phyloP scores from a whole-genome alignment of 2,329 filamentous ascomycete genomes.

The Fusarium hostae region DNA sequence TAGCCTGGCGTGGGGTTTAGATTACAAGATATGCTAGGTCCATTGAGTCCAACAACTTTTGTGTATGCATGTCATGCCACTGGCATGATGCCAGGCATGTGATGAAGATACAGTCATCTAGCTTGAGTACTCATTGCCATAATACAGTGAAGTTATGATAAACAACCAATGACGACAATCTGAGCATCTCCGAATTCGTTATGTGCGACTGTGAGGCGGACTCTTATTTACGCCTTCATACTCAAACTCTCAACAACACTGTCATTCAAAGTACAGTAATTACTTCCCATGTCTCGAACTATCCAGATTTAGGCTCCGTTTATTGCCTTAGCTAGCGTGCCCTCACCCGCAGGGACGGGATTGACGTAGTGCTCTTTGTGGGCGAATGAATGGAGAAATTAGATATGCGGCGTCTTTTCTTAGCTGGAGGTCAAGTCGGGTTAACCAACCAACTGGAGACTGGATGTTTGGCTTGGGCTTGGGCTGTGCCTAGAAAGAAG shows the following conservation, averaged over 20 bases:
- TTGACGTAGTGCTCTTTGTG: slow-evolving; percentile 26
- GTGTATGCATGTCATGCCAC: background rate
- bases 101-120: background rate
- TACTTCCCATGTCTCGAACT: slow-evolving; percentile 16
- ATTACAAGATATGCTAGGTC: background rate
- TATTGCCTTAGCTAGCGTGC: slow-evolving; percentile 37
- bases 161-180: too few relatives aligned
- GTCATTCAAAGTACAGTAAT: background rate
- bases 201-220: background rate
- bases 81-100: slow-evolving; percentile 3
- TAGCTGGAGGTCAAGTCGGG: slow-evolving; percentile 1
- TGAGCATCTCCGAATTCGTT: background rate
- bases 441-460: slow-evolving; percentile 24
- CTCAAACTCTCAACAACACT: background rate
- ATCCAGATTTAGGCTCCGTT: slow-evolving; percentile 25
- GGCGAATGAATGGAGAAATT: slow-evolving; percentile 29
- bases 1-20: background rate
- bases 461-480: slow-evolving; percentile 12
- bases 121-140: background rate
- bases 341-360: slow-evolving; percentile 38
- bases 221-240: background rate
- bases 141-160: background rate
- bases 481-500: background rate
- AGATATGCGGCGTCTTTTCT: slow-evolving; percentile 13
- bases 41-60: background rate